Evolutionary conservation across 2,329 filamentous ascomycete genomes (phyloP), one percentile per base, ranked within the genome.

Genomic region (Penicillium hesseltinei): DNA sequence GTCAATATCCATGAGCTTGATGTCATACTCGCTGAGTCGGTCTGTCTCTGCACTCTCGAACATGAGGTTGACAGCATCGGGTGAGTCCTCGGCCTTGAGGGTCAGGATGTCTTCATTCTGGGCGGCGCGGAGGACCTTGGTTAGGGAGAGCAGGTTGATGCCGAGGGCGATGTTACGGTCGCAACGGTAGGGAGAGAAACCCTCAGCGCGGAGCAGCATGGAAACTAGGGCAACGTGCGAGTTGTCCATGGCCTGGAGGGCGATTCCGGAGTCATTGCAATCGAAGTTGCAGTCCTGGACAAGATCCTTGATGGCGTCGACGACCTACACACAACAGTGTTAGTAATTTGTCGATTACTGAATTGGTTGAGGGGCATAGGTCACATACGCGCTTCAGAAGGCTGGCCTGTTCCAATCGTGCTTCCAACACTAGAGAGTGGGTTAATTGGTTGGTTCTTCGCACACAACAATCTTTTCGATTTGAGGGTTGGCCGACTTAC

Each of bases 281-380:
- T 99, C 94, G 81, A 99, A 99, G 81, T 99, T 99, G 88, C 94
- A 99, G 81, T 99, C 94, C 79, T 97, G 94, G 53, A 99, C 94
- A 51, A 99, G 87, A 72, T 99, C 94, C 80, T 97, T 97, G 87
- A 99, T 97, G 69, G 95, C 91, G 76, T 99, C 95, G 71, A 99
- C 92, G 63, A 97, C 91, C 92, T 96, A 66, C 19, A 48, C 21
- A 45, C 48, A 27, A 44, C 46, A 51, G 7, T 17, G 21, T 60
- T 51, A 52, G 61, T 59, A 40, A n/a, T 42, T 39, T 51, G 47
- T 50, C 33, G 27, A 8, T 17, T n/a, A 35, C 4, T 15, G 13
- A 35, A 23, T n/a, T 15, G 19, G n/a, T 25, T 35, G 19, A 10
- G 17, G 46, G 4, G 8, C 7, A 9, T 51, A 39, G 25, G 25